Evolutionary conservation across 495 filamentous ascomycete species (phyloP).

Genomic region (Aspergillus avenaceus): DNA sequence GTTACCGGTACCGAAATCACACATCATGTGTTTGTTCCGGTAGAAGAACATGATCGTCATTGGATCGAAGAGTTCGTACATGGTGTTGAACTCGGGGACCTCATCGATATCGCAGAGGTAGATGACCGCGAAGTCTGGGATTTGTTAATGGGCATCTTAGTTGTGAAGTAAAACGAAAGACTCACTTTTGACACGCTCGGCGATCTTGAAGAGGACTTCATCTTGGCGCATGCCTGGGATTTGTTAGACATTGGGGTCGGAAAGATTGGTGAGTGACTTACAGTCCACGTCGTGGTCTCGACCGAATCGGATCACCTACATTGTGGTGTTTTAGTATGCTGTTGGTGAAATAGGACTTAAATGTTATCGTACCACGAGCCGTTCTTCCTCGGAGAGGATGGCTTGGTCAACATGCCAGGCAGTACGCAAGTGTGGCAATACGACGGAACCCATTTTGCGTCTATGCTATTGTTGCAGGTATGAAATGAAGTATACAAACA

Average conservation of each 20-base stretch:
- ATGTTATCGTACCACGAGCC: slow-evolving; percentile 64
- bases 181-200: slow-evolving; percentile 44
- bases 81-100: slow-evolving; percentile 95
- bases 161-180: background rate
- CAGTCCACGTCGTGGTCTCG: slow-evolving; percentile 69
- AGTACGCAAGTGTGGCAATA: slow-evolving; percentile 85
- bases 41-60: slow-evolving; percentile 90
- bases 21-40: slow-evolving; percentile 98
- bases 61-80: slow-evolving; percentile 77
- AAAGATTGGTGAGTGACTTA: too few relatives aligned
- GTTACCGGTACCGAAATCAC: slow-evolving; percentile 94
- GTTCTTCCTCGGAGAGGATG: slow-evolving; percentile 88
- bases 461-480: background rate
- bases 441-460: slow-evolving; percentile 76
- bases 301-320: slow-evolving; percentile 70
- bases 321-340: background rate
- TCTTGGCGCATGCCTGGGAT: slow-evolving; percentile 77
- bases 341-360: background rate
- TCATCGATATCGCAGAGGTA: slow-evolving; percentile 97
- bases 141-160: background rate
- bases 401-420: slow-evolving; percentile 97
- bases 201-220: slow-evolving; percentile 79
- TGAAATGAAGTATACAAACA: background rate
- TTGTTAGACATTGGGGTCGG: slow-evolving; percentile 13
- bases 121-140: slow-evolving; percentile 64